Base-by-base conservation (phyloP, 2,329 filamentous ascomycete genomes). In the Ceratocystis papillata region DNA sequence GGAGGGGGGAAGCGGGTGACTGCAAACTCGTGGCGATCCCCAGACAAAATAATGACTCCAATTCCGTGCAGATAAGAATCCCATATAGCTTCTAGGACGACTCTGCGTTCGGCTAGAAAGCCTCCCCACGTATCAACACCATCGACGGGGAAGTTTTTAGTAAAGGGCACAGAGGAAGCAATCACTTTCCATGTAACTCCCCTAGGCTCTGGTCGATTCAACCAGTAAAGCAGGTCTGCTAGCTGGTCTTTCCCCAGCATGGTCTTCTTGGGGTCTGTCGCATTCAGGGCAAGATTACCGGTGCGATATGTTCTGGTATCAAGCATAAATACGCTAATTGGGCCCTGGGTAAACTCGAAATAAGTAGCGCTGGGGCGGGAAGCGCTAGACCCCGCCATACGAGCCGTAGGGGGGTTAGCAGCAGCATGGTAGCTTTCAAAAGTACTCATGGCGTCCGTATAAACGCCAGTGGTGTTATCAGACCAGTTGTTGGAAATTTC, bases 401-500 rank as follows among this genome's bases (percentile, higher is more conserved):
- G 78, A 68, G 87, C 80, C 60, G 77, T 72, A 6, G 94, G 92
- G 1, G 94, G 94, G 75, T 99, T 99, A 1, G 84, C 84, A 2
- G 85, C 81, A 44, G 86, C 87, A 69, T 99, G 93, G 73, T 99
- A 99, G 72, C 91, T 84, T 61, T 86, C 79, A 79, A 89, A 99
- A 0, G 93, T 90, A 68, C 95, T 90, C 57, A 89, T 84, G 3
- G 93, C 92, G 0, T 87, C 83, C 2, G 81, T 76, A 73, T 93
- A 96, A 0, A 96, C 83, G 5, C 89, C 89, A 0, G 89, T 91
- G 15, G 83, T 87, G 73, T 93, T 94, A 20, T 82, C 80, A 68
- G 87, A 85, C 91, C 92, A 97, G 76, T 97, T 94, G 71, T 99
- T 97, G 4, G 83, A 83, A 69, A 99, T 96, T 73, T 99, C 94